phyloP scores from a whole-genome alignment of 1,284 basidiomycete species.

The Stereum hirsutum region DNA sequence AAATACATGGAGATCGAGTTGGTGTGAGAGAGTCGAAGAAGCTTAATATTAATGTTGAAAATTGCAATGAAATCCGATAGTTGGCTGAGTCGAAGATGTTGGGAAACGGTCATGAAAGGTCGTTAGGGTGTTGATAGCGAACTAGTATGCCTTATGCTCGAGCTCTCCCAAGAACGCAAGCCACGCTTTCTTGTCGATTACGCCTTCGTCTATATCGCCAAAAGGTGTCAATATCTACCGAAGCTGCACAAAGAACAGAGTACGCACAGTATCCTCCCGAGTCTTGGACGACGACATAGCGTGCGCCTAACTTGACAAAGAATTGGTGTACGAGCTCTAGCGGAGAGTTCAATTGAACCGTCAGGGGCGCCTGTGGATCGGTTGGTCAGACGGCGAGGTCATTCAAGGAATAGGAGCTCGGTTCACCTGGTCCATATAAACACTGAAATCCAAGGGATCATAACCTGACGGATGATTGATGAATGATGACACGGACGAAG shows the following conservation, averaged over 20 bases:
- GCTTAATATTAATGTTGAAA: no score
- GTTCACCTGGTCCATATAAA: slow-evolving; percentile 83
- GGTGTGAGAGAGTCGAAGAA: no score
- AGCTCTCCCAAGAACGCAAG: slow-evolving; percentile 72
- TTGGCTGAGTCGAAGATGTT: no score
- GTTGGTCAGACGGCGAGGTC: not conserved
- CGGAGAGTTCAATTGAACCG: slow-evolving; percentile 75
- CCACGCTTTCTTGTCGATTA: slow-evolving; percentile 93
- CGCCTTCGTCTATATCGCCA: slow-evolving; percentile 66
- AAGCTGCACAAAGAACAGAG: not conserved
- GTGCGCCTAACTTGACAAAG: slow-evolving; percentile 87
- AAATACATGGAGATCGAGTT: no score
- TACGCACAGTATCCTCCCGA: slow-evolving; percentile 75
- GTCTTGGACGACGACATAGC: slow-evolving; percentile 83
- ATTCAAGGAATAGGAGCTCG: slow-evolving; percentile 10
- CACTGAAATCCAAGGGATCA: slow-evolving; percentile 78
- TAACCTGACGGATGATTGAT: slow-evolving; percentile 26
- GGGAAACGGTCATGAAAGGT: no score
- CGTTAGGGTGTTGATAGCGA: not conserved
- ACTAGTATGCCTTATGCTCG: slow-evolving; percentile 29
- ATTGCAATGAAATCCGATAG: no score
- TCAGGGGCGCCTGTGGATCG: slow-evolving; percentile 69
- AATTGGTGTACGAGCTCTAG: slow-evolving; percentile 87
- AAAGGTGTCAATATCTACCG: slow-evolving; percentile 4
- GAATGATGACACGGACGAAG: slow-evolving; percentile 55